Conservation (phyloP, 371 early-diverging fungal genomes). For the Mortierella sp. region DNA sequence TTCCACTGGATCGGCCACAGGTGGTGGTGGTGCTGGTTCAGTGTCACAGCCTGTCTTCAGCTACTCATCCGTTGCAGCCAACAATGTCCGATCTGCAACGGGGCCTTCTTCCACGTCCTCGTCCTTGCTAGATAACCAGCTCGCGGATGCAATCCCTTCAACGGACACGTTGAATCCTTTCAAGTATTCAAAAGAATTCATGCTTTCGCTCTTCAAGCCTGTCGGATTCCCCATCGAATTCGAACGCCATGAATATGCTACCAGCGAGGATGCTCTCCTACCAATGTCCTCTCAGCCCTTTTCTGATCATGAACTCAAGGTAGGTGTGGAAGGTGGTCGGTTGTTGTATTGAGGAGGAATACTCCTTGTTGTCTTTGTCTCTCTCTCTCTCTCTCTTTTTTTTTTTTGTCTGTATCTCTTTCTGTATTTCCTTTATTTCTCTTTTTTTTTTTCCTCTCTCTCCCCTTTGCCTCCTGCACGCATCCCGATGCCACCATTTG, state of each 20-base stretch:
- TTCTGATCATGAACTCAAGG: constrained; percentile 71
- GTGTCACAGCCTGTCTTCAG: constrained; percentile 34
- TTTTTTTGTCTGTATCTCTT: constrained; percentile 2
- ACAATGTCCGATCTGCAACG: constrained; percentile 31
- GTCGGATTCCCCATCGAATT: constrained; percentile 67
- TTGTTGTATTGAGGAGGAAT: neutral
- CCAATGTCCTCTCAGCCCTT: constrained; percentile 69
- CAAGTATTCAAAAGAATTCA: constrained; percentile 75
- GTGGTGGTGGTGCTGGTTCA: neutral
- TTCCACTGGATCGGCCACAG: constrained; percentile 11
- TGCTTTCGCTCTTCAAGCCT: constrained; percentile 72
- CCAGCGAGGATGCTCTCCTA: constrained; percentile 60
- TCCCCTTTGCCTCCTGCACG: too few species aligned
- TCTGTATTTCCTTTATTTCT: neutral
- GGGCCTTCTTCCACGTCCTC: constrained; percentile 29
- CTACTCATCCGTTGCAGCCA: constrained; percentile 53
- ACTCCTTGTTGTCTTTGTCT: constrained; percentile 1
- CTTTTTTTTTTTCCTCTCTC: neutral
- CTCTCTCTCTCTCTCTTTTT: neutral
- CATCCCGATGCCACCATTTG: too few species aligned
- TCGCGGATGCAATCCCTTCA: neutral
- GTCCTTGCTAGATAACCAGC: constrained; percentile 3
- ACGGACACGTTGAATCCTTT: constrained; percentile 55
- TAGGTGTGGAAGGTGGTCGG: constrained; percentile 21
- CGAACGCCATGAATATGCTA: constrained; percentile 73